Conservation (phyloP, 352 stramenopile genomes). For the Phytophthora multivora region DNA sequence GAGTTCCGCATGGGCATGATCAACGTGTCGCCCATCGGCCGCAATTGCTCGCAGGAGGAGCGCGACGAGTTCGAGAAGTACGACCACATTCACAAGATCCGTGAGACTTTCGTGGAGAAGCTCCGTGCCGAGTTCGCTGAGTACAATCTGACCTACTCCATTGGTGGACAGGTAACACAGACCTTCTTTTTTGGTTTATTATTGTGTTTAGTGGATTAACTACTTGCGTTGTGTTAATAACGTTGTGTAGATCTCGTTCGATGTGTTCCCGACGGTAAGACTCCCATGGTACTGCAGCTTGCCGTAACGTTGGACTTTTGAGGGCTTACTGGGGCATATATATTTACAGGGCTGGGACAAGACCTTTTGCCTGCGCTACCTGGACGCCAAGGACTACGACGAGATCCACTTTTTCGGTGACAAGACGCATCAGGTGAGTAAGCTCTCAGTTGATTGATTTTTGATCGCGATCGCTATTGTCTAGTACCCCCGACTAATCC, state of each 20-base stretch:
- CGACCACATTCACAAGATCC: constrained; percentile 93
- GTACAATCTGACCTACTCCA: constrained; percentile 97
- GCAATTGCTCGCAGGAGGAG: constrained; percentile 98
- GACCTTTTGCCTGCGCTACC: constrained; percentile 98
- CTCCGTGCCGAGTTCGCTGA: constrained; percentile 95
- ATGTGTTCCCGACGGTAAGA: constrained; percentile 93
- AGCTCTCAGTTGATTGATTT: not conserved
- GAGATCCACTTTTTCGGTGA: constrained; percentile 99
- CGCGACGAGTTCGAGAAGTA: constrained; percentile 98
- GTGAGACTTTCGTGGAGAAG: constrained; percentile 95
- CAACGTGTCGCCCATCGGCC: constrained; percentile 98
- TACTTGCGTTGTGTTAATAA: not conserved
- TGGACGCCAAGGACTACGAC: constrained; percentile 95
- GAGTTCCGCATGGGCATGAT: constrained; percentile 99
- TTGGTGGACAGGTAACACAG: constrained; percentile 90
- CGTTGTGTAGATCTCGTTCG: constrained; percentile 94
- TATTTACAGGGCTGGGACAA: constrained; percentile 96
- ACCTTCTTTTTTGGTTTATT: not conserved
- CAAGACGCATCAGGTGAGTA: constrained; percentile 95
- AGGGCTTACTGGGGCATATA: not conserved
- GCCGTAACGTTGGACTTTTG: not conserved
- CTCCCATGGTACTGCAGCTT: not conserved
- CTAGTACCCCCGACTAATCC: constrained; percentile 4
- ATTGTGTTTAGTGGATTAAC: not conserved
- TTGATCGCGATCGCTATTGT: not conserved